These are phyloP conservation scores for Pezicula radicicola DNA, from an alignment of 2,329 filamentous ascomycete species.

Conservation along the genomic window DNA sequence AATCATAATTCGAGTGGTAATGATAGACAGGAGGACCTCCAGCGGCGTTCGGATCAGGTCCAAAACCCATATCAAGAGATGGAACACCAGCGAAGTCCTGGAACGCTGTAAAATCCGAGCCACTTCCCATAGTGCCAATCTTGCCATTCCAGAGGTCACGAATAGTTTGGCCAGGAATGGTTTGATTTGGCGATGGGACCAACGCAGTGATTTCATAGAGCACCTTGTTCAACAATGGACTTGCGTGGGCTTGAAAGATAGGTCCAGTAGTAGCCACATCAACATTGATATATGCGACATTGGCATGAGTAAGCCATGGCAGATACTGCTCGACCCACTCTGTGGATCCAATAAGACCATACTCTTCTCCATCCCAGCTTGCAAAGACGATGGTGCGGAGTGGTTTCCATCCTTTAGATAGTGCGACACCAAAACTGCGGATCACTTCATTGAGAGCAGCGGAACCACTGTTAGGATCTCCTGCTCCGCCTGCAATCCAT, in stretches of 20 bases:
- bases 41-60: slow-evolving; percentile 25
- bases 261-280: slow-evolving; percentile 67
- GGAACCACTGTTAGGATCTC: slow-evolving; percentile 79
- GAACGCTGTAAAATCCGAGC: slow-evolving; percentile 67
- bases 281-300: slow-evolving; percentile 76
- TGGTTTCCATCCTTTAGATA: slow-evolving; percentile 76
- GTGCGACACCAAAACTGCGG: slow-evolving; percentile 68
- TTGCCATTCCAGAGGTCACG: slow-evolving; percentile 47
- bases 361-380: slow-evolving; percentile 72
- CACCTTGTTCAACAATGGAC: slow-evolving; percentile 61
- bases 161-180: slow-evolving; percentile 33
- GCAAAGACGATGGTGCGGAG: slow-evolving; percentile 89
- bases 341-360: slow-evolving; percentile 75
- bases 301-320: slow-evolving; percentile 68
- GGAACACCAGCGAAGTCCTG: slow-evolving; percentile 50
- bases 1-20: slow-evolving; percentile 85
- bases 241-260: slow-evolving; percentile 50
- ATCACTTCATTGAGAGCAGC: slow-evolving; percentile 77
- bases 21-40: slow-evolving; percentile 55
- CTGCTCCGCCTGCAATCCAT: slow-evolving; percentile 83
- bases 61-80: slow-evolving; percentile 56
- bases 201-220: slow-evolving; percentile 53
- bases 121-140: slow-evolving; percentile 58
- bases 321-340: slow-evolving; percentile 86
- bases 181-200: slow-evolving; percentile 39